Evolutionary conservation across 2,329 filamentous ascomycete genomes (phyloP).

Genomic region (Hypoxylon sp.): DNA sequence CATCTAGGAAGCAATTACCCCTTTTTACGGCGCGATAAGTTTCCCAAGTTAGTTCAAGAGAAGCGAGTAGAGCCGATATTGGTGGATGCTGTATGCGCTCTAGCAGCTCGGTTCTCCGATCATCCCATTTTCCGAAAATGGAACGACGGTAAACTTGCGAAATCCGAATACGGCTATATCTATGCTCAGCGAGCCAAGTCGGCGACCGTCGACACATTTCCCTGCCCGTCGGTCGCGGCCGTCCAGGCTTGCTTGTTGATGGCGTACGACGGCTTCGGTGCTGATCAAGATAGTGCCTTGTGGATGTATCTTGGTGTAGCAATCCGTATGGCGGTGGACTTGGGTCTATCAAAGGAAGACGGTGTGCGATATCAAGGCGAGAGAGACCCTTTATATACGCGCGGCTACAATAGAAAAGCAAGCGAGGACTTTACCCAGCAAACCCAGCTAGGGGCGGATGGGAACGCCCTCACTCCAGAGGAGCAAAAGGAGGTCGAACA

Average conservation of each 20-base stretch:
- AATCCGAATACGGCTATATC: slow-evolving; percentile 79
- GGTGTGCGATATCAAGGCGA: slow-evolving; percentile 76
- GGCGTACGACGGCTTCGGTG: slow-evolving; percentile 91
- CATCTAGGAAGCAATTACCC: slow-evolving; percentile 90
- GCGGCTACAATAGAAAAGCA: slow-evolving; percentile 60
- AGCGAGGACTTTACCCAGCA: slow-evolving; percentile 49
- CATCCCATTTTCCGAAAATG: slow-evolving; percentile 66
- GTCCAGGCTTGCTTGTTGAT: slow-evolving; percentile 87
- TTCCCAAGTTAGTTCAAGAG: slow-evolving; percentile 81
- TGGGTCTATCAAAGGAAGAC: slow-evolving; percentile 86
- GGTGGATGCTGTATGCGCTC: slow-evolving; percentile 86
- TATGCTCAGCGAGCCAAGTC: slow-evolving; percentile 87
- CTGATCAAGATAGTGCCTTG: slow-evolving; percentile 87
- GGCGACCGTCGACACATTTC: slow-evolving; percentile 86
- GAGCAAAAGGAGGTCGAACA: slow-evolving; percentile 79
- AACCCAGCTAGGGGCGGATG: slow-evolving; percentile 60
- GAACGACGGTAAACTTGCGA: slow-evolving; percentile 63
- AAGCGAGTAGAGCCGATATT: slow-evolving; percentile 87
- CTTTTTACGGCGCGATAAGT: slow-evolving; percentile 81
- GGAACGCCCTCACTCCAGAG: slow-evolving; percentile 60
- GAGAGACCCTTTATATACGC: slow-evolving; percentile 65
- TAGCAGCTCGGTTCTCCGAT: slow-evolving; percentile 85
- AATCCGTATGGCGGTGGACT: slow-evolving; percentile 85
- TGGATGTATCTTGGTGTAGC: slow-evolving; percentile 95
- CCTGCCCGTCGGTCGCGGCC: slow-evolving; percentile 85